These are phyloP conservation scores for Davidsoniella eucalypti DNA, from an alignment of 2,329 filamentous ascomycete genomes.

Conservation along the genomic window DNA sequence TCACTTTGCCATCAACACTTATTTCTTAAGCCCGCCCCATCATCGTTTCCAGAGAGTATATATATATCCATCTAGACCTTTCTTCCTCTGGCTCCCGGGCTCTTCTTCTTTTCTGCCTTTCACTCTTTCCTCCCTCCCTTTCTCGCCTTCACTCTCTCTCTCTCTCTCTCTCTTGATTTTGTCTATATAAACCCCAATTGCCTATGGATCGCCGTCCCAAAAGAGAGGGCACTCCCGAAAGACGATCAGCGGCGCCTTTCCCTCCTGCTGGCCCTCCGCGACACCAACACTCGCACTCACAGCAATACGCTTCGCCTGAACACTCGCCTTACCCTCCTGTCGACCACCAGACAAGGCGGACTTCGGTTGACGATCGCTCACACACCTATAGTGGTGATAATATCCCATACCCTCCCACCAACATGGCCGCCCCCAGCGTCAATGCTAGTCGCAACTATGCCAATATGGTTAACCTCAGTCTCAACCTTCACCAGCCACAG, in stretches of 20 bases:
- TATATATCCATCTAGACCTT: background rate
- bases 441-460: slow-evolving; percentile 19
- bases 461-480: slow-evolving; percentile 20
- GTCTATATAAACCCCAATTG: background rate
- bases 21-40: background rate
- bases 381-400: too few species aligned
- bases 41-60: background rate
- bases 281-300: background rate
- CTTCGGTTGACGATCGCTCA: background rate
- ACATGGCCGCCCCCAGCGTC: background rate
- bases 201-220: slow-evolving; percentile 8
- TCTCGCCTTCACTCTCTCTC: background rate
- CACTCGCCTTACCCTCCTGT: slow-evolving; percentile 1
- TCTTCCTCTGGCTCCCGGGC: background rate
- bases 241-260: slow-evolving; percentile 1
- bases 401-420: background rate
- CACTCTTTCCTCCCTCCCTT: background rate
- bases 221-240: slow-evolving; percentile 4
- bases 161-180: background rate
- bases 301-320: background rate
- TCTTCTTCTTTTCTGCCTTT: background rate
- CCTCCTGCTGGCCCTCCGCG: slow-evolving; percentile 1
- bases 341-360: background rate
- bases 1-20: background rate
- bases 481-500: slow-evolving; percentile 21